Conservation (phyloP, 2,329 filamentous ascomycete species). For the Penicillium concentricum region DNA sequence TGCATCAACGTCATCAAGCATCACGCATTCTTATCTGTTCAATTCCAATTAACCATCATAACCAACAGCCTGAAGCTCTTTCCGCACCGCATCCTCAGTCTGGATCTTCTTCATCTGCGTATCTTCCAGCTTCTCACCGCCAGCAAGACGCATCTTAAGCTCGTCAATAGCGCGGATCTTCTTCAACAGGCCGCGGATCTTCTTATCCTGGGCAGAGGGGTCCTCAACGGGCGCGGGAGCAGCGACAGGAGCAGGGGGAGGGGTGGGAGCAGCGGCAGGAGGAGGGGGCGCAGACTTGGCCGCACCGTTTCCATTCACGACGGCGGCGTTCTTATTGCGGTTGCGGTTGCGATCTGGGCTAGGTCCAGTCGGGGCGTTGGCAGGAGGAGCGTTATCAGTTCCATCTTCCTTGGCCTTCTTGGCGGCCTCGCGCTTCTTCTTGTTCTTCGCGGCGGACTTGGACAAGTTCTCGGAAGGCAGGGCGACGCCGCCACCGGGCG, state of each 20-base stretch:
- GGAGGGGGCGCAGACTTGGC: constrained; percentile 32
- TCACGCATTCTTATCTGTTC: neutral
- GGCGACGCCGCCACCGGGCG: constrained; percentile 64
- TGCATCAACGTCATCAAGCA: constrained; percentile 2
- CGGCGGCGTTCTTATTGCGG: constrained; percentile 33
- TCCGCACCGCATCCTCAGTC: constrained; percentile 79
- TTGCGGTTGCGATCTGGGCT: constrained; percentile 63
- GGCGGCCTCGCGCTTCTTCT: constrained; percentile 96
- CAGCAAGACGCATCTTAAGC: constrained; percentile 91
- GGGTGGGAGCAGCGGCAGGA: constrained; percentile 29
- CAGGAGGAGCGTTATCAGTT: constrained; percentile 42
- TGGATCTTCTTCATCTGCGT: constrained; percentile 98
- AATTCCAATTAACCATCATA: constrained; percentile 36
- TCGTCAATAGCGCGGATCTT: constrained; percentile 98
- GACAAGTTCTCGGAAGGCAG: constrained; percentile 71
- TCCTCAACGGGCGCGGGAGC: constrained; percentile 40
- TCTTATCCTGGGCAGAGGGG: constrained; percentile 82
- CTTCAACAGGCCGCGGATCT: constrained; percentile 88
- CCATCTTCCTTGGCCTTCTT: constrained; percentile 73
- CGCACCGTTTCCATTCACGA: constrained; percentile 35
- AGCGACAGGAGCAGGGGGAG: constrained; percentile 31
- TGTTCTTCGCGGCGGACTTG: constrained; percentile 89
- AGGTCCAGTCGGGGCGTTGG: constrained; percentile 24
- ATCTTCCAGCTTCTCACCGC: constrained; percentile 94
- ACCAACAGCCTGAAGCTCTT: constrained; percentile 70